These are phyloP conservation scores for Geotrichum phurueaensis DNA, from an alignment of 1,139 yeast genomes.

Conservation along the genomic window DNA sequence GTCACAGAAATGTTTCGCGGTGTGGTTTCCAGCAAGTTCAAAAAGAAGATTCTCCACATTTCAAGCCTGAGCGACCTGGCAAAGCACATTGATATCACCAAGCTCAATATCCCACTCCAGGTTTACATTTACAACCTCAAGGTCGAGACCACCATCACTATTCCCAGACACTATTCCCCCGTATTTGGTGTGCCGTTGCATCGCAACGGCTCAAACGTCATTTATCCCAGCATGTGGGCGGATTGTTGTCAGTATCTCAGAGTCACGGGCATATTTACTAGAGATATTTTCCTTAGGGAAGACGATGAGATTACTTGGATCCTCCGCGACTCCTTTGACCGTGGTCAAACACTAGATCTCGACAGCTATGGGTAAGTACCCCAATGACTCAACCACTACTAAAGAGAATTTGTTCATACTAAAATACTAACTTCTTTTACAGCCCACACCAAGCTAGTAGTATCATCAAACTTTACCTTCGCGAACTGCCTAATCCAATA, in stretches of 20 bases:
- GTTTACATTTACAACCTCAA: conserved; percentile 54
- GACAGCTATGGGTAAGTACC: conserved; percentile 28
- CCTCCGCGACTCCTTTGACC: conserved; percentile 35
- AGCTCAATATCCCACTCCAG: conserved; percentile 66
- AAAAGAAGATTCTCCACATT: conserved; percentile 45
- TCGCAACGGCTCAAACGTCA: conserved; percentile 15
- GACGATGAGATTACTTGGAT: conserved; percentile 27
- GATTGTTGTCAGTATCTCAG: conserved; percentile 26
- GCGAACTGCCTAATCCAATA: conserved; percentile 15
- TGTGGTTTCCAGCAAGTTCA: conserved; percentile 46
- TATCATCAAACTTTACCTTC: conserved; percentile 13
- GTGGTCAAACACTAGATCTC: conserved; percentile 36
- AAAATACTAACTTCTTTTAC: conserved; percentile 7
- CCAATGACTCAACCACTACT: not conserved
- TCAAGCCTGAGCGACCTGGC: conserved; percentile 58
- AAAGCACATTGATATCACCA: conserved; percentile 62
- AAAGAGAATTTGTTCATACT: not conserved
- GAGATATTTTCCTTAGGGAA: conserved; percentile 18
- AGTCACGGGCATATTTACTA: conserved; percentile 22
- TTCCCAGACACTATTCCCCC: conserved; percentile 34
- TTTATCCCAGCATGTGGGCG: conserved; percentile 32
- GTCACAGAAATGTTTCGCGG: conserved; percentile 67
- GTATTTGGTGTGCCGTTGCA: conserved; percentile 33
- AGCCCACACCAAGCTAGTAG: conserved; percentile 23
- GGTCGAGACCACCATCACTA: conserved; percentile 30